phyloP scores from a whole-genome alignment of 176 grass and related monocot genomes.

The Carex kokanica region DNA sequence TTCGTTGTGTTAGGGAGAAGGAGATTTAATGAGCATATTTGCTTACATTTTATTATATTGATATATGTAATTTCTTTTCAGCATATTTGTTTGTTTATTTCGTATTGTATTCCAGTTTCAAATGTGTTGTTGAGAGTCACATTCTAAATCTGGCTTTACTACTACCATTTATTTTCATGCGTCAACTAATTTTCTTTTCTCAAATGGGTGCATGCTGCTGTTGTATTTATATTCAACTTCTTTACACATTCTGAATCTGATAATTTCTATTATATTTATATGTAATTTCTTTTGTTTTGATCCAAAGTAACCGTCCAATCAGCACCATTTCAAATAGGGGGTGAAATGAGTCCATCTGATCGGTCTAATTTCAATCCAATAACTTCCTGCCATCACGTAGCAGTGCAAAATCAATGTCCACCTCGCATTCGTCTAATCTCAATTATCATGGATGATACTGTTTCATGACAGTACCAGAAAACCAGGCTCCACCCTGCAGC shows the following conservation, averaged over 20 bases:
- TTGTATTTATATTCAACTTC: too few relatives aligned
- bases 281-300: slow-evolving; percentile 4
- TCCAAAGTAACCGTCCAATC: neutral
- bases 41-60: neutral
- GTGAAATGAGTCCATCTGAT: neutral
- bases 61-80: too few relatives aligned
- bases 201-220: neutral
- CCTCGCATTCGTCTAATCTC: neutral
- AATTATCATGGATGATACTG: neutral
- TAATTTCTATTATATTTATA: neutral
- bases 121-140: neutral
- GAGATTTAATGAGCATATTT: neutral
- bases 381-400: neutral
- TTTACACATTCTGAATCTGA: neutral
- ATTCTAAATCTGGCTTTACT: neutral
- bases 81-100: neutral
- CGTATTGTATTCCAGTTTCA: neutral
- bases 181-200: neutral
- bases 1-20: neutral
- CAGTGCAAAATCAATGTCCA: neutral
- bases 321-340: neutral
- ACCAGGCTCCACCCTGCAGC: neutral
- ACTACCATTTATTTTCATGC: neutral
- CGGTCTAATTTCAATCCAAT: neutral
- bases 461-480: neutral